Evolutionary conservation across 768 basidiomycete species (phyloP), one percentile per base, ranked within the genome.

Genomic region (Leccinum pellstonianum): DNA sequence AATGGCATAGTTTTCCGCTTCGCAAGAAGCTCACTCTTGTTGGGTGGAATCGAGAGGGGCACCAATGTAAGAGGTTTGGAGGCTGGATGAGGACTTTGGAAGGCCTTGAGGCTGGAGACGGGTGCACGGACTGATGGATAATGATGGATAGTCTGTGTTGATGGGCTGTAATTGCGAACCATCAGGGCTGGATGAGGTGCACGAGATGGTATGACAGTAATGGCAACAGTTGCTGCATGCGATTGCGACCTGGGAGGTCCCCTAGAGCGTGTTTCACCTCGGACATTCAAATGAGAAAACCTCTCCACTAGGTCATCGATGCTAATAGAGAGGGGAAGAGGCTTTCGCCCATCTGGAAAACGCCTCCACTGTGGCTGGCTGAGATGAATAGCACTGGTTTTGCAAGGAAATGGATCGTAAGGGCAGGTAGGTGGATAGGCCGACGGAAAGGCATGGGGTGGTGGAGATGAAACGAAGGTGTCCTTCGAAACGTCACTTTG

Each of bases 331-430:
- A 9, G 9, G 5, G 55, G 19, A 12, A 0, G 8, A 1, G 21
- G 29, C 1, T 0, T 19, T 48, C 29, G 49, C 3, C 10, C 12
- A 9, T 29, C 12, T 0, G 54, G 33, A 0, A 21, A 1, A 8
- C 62, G 64, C 27, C 25, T 37, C 64, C 67, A 66, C n/a, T 54
- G 38, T 15, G 52, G 54, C 10, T 50, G 27, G 14, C n/a, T 6
- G 29, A 69, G 43, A 29, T 0, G 12, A 17, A 19, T 2, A 3
- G 49, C n/a, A 0, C 62, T 43, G 2, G 23, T 43, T 58, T 66
- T 66, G 56, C 62, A 64, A 0, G 59, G 67, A 4, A 68, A 68
- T 12, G 67, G 67, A 29, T 68, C 59, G 5, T 69, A 57, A 47
- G 5, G 10, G 21, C 67, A 69, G 2, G 3, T 52, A 0, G 62